Percentiles rank a stretch among this genome's conserved stretches.
phyloP scores from a whole-genome alignment of 768 basidiomycete species.

The Pleurotus pulmonarius region DNA sequence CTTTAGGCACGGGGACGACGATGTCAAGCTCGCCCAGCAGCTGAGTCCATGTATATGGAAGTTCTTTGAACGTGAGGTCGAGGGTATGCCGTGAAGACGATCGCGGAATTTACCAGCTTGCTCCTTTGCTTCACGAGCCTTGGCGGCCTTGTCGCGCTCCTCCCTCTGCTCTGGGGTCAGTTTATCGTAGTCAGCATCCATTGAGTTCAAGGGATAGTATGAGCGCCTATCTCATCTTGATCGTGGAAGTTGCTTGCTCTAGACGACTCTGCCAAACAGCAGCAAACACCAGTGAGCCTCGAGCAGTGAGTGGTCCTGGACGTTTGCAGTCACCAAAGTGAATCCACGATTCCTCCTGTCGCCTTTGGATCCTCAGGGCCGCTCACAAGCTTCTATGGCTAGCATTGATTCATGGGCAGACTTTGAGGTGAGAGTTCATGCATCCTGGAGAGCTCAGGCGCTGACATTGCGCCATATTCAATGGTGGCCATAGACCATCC shows the following conservation, averaged over 20 bases:
- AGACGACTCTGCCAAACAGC: neutral
- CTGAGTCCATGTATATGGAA: slow-evolving; percentile 93
- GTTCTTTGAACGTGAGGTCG: slow-evolving; percentile 39
- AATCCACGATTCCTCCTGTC: neutral
- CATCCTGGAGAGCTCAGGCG: slow-evolving; percentile 9
- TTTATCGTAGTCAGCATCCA: slow-evolving; percentile 64
- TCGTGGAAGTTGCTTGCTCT: neutral
- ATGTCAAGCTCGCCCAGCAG: slow-evolving; percentile 86
- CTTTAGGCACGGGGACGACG: slow-evolving; percentile 78
- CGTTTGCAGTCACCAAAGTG: neutral
- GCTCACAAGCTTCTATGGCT: slow-evolving; percentile 44
- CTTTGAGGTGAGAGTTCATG: slow-evolving; percentile 56
- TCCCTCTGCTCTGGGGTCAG: slow-evolving; percentile 76
- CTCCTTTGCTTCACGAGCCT: slow-evolving; percentile 68
- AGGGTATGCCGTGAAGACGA: slow-evolving; percentile 9
- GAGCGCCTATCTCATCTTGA: slow-evolving; percentile 6
- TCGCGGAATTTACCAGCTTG: slow-evolving; percentile 67
- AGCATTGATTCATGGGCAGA: slow-evolving; percentile 62
- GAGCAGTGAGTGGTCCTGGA: neutral
- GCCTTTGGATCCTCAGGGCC: slow-evolving; percentile 2
- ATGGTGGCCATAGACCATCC: slow-evolving; percentile 47
- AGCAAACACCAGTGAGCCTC: neutral
- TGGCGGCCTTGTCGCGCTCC: slow-evolving; percentile 61
- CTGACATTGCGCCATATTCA: slow-evolving; percentile 5
- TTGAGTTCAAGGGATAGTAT: slow-evolving; percentile 17